Base-by-base conservation (phyloP, 1,284 basidiomycete genomes). In the Flammula alnicola region DNA sequence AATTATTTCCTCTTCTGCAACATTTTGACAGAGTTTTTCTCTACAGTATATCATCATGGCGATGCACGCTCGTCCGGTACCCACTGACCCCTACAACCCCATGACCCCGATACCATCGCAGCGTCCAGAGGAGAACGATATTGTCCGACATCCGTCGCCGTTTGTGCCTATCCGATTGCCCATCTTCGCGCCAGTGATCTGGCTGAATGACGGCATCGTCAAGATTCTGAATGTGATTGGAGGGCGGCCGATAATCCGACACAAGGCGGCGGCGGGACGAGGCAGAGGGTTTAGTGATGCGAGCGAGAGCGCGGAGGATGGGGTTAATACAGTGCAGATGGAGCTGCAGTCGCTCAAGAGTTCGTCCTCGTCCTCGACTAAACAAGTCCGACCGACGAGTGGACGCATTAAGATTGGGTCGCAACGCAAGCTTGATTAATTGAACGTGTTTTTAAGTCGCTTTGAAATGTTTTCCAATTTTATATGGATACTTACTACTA, bases 101-200 rank as follows among this genome's bases (percentile, higher is more conserved):
- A 59, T 73, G 9, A 58, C 71, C 4, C 67, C 71, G 1, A 35
- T 42, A 19, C 36, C 44, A 8, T 46, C 40, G 4, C 20, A 49
- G 50, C 30, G 38, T n/a, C 19, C 58, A 17, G 64, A 64, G 50
- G 56, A 69, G 40, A 65, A 72, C 48, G 75, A 75, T 44, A 52
- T 60, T 16, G 70, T 81, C 51, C 77, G 76, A 38, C 81, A 88
- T 63, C 84, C 85, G 8, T 85, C 86, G 19, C 88, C 89, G 3
- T 83, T 84, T 59, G 59, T 93, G 22, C 91, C 91, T 0, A 87
- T 91, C 50, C 84, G 90, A 30, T 63, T 93, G 11, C 89, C 84
- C 0, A 75, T 92, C 44, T 91, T 93, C 63, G 77, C 78, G 1
- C 64, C 78, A 5, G 86, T 92, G 7, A 80, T 91, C 49, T 81